A percentile compares a stretch with the other conserved stretches of the same genome.
These are phyloP conservation scores for Nannizziopsis barbatae DNA, from an alignment of 2,329 filamentous ascomycete genomes.

Conservation along the genomic window DNA sequence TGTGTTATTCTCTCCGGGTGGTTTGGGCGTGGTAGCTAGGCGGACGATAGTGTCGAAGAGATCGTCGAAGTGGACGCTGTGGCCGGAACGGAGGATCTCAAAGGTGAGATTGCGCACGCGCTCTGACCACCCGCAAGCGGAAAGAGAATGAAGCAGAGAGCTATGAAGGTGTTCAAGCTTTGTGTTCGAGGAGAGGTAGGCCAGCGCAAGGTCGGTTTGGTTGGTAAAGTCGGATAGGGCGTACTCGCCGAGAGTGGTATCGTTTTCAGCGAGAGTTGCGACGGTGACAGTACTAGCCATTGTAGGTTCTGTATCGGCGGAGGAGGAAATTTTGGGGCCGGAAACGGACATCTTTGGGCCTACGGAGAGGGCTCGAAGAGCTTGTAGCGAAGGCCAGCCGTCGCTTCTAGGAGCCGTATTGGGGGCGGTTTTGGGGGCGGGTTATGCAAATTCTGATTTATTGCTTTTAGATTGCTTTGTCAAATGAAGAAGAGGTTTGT, in stretches of 20 bases:
- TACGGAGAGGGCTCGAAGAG: neutral
- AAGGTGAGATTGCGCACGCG: slow-evolving; percentile 44
- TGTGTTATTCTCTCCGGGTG: neutral
- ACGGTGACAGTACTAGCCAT: slow-evolving; percentile 14
- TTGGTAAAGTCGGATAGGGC: slow-evolving; percentile 25
- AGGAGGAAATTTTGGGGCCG: neutral
- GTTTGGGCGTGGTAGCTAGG: slow-evolving; percentile 28
- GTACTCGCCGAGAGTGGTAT: slow-evolving; percentile 27
- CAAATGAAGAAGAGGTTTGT: neutral
- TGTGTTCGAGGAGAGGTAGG: slow-evolving; percentile 38
- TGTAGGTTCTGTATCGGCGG: neutral
- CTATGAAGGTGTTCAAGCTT: slow-evolving; percentile 47
- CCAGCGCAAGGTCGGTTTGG: slow-evolving; percentile 30
- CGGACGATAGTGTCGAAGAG: slow-evolving; percentile 44
- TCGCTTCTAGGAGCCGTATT: neutral
- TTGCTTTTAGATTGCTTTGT: neutral
- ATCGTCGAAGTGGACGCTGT: slow-evolving; percentile 47
- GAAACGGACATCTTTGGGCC: neutral
- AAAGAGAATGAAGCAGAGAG: slow-evolving; percentile 44
- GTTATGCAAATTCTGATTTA: neutral
- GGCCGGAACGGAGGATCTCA: slow-evolving; percentile 47
- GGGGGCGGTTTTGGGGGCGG: neutral
- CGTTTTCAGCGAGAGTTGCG: slow-evolving; percentile 29
- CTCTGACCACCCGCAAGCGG: slow-evolving; percentile 49
- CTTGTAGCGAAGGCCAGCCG: slow-evolving; percentile 7